Conservation (phyloP, 2,329 filamentous ascomycete genomes). For the Colletotrichum sp. region DNA sequence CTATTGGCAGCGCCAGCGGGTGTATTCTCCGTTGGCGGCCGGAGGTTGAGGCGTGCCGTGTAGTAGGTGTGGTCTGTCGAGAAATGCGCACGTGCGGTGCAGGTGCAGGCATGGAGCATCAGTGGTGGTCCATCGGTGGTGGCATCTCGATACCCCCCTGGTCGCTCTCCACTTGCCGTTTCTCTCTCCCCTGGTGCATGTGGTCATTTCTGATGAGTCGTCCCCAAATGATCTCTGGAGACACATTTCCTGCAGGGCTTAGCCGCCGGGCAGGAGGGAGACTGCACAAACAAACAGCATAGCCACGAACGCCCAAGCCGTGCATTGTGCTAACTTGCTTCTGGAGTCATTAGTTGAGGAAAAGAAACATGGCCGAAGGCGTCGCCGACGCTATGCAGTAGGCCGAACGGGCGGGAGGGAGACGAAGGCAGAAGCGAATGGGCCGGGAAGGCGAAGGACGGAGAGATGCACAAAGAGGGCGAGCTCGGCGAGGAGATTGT, state of each 20-base stretch:
- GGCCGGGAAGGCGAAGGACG: not conserved
- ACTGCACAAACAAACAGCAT: constrained; percentile 2
- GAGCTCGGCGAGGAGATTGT: not conserved
- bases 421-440: not conserved
- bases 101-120: not conserved
- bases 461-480: not conserved
- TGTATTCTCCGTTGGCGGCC: not conserved
- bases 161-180: constrained; percentile 4
- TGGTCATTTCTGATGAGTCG: not conserved
- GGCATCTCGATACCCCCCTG: not conserved
- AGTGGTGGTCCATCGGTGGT: not conserved
- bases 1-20: not conserved
- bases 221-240: not conserved
- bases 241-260: not conserved
- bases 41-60: not conserved
- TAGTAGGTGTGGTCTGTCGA: not conserved
- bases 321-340: not conserved
- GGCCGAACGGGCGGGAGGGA: not conserved
- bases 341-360: not conserved
- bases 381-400: constrained; percentile 3
- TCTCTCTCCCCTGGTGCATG: not conserved
- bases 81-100: constrained; percentile 4
- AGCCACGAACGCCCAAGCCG: not conserved
- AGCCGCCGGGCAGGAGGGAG: not conserved
- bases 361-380: not conserved